Base-by-base conservation (phyloP, 208 protist genomes). In the Acanthamoeba royreba region DNA sequence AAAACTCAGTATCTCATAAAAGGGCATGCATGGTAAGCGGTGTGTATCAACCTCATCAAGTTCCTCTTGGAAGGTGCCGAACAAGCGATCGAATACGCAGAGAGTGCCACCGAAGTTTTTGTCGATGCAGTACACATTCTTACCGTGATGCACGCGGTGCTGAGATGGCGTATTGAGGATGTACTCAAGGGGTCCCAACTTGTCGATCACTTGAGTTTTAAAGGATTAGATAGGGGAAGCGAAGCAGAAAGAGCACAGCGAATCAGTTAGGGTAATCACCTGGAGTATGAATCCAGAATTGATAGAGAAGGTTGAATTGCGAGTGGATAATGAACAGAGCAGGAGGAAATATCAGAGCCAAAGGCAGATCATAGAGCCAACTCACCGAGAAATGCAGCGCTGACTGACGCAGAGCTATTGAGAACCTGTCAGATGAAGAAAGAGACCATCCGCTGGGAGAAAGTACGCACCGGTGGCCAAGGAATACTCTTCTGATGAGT, bases 201-300 rank as follows among this genome's bases (percentile, higher is more conserved):
- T 95, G 28, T 31, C 69, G 45, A 96, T 1, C 66, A 77, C 66
- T 77, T 28, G n/a, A 92, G 17, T 28, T 61, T 13, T 11, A 7
- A 33, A 45, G 19, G 49, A 63, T 66, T 90, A 17, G 13, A 31
- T 66, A 90, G 19, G 49, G 19, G 42, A 53, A 15, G 25, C 11
- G 15, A 87, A 42, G 77, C 40, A 35, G 42, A 28, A 28, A 25
- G 77, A 87, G 13, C n/a, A 53, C 53, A 35, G 81, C 45, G 25
- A 69, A 35, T 0, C 4, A 2, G n/a, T 0, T 38, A 9, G 31
- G 88, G 0, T 85, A 15, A 5, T 8, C 2, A 22, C 66, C 58
- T 47, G 94, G 61, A 0, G 95, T 96, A 49, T 96, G 95, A 33
- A 96, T 94, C 95, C 95, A 96, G 61, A 96, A 96, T 74, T 96